Percentiles rank a stretch among this genome's conserved stretches.
Conservation (phyloP, 345 rosid species). For the Populus ilicifolia region DNA sequence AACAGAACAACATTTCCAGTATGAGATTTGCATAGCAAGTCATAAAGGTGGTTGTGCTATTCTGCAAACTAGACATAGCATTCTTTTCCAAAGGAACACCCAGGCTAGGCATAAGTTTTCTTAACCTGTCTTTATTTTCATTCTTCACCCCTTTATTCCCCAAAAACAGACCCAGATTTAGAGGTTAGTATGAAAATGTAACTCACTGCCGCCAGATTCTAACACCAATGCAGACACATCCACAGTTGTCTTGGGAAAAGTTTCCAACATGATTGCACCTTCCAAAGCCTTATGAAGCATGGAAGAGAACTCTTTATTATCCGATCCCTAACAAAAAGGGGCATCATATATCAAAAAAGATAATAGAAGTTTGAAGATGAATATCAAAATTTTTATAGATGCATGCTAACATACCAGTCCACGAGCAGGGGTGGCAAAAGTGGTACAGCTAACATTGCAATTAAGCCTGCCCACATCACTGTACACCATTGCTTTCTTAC, state of each 20-base stretch:
- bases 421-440: conserved; percentile 58
- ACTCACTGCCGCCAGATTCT: conserved; percentile 98
- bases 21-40: not conserved
- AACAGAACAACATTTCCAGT: not conserved
- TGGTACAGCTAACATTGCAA: conserved; percentile 86
- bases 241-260: conserved; percentile 90
- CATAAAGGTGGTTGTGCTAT: not conserved
- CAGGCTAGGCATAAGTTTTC: not conserved
- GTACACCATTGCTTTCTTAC: conserved; percentile 91
- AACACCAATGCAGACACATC: conserved; percentile 91
- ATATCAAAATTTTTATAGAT: not conserved
- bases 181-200: conserved; percentile 1
- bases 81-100: conserved; percentile 3
- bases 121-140: not conserved
- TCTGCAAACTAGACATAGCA: not conserved
- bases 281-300: conserved; percentile 95
- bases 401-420: conserved; percentile 55
- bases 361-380: not conserved
- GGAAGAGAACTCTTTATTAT: conserved; percentile 70
- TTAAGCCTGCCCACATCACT: conserved; percentile 77
- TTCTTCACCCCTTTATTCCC: not conserved
- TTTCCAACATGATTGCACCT: conserved; percentile 76
- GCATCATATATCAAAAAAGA: conserved; percentile 10
- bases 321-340: conserved; percentile 53
- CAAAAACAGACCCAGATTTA: not conserved